These are phyloP conservation scores for Pyracantha coccinea DNA, from an alignment of 331 rosid species.

Conservation along the genomic window DNA sequence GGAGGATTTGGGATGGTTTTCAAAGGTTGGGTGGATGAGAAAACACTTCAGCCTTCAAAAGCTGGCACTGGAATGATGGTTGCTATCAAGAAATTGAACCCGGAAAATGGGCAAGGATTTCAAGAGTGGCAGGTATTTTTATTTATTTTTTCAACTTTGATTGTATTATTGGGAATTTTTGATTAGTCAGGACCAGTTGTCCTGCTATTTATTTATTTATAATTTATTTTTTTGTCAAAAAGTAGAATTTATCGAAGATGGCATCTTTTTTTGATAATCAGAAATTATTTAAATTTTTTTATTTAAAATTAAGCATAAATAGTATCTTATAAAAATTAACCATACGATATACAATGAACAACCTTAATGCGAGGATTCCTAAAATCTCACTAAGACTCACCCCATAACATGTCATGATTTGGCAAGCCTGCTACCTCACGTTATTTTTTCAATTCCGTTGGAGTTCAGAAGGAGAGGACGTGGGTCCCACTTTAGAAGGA, in stretches of 20 bases:
- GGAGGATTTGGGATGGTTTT: constrained; percentile 91
- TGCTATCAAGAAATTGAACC: constrained; percentile 66
- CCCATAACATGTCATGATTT: neutral
- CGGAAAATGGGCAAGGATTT: constrained; percentile 69
- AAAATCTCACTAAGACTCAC: too few species aligned
- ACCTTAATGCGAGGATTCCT: too few species aligned
- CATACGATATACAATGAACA: too few species aligned
- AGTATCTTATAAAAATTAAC: too few species aligned
- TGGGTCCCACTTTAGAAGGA: neutral
- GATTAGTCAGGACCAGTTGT: neutral
- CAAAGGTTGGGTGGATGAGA: constrained; percentile 77
- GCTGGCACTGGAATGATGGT: constrained; percentile 48
- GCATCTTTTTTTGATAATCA: neutral
- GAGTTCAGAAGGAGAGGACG: neutral
- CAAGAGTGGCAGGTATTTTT: constrained; percentile 78
- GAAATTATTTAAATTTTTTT: too few species aligned
- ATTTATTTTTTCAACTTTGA: neutral
- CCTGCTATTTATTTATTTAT: neutral
- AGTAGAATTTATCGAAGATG: neutral
- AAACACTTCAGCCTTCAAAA: constrained; percentile 52
- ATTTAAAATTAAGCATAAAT: too few species aligned
- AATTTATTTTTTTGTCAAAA: too few species aligned
- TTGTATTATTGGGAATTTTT: neutral
- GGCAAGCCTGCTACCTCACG: neutral
- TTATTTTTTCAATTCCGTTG: neutral